Conservation (phyloP, 495 filamentous ascomycete species). For the Alectoria sarmentosa region DNA sequence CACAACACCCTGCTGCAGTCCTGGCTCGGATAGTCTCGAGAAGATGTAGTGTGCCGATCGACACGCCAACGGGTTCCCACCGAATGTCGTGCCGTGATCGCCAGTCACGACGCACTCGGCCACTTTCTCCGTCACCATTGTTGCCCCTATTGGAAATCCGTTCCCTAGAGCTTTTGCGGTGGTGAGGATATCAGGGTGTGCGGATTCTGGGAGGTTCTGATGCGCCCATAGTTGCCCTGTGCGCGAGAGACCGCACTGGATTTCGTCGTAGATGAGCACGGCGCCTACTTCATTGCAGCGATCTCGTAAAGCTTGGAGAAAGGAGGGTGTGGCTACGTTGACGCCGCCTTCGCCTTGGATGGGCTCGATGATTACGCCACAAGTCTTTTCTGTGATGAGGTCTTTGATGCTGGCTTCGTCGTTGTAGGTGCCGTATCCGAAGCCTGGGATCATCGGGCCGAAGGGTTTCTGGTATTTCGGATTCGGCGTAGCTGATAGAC, state of each 20-base stretch:
- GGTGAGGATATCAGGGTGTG: slow-evolving; percentile 91
- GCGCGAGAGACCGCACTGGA: slow-evolving; percentile 84
- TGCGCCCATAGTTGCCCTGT: slow-evolving; percentile 93
- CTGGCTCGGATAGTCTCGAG: slow-evolving; percentile 56
- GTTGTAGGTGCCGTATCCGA: slow-evolving; percentile 80
- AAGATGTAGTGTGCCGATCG: slow-evolving; percentile 80
- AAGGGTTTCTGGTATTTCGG: slow-evolving; percentile 97
- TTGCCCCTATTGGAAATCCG: slow-evolving; percentile 90
- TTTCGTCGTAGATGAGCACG: slow-evolving; percentile 90
- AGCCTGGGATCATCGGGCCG: slow-evolving; percentile 90
- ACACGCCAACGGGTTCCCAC: slow-evolving; percentile 86
- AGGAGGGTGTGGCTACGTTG: slow-evolving; percentile 72
- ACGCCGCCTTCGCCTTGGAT: slow-evolving; percentile 97
- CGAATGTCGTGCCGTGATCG: slow-evolving; percentile 96
- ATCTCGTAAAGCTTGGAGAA: slow-evolving; percentile 66
- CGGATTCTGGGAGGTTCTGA: slow-evolving; percentile 55
- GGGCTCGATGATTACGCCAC: slow-evolving; percentile 93
- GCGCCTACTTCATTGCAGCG: slow-evolving; percentile 84
- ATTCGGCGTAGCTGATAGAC: slow-evolving; percentile 90
- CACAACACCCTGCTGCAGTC: slow-evolving; percentile 57
- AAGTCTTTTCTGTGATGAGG: slow-evolving; percentile 76
- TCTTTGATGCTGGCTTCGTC: slow-evolving; percentile 60
- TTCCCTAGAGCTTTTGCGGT: slow-evolving; percentile 95
- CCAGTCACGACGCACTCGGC: slow-evolving; percentile 79
- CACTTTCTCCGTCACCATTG: slow-evolving; percentile 67